A percentile compares a stretch with the other conserved stretches of the same genome.
phyloP scores from a whole-genome alignment of 306 rosid species.

The Citrullus amarus region DNA sequence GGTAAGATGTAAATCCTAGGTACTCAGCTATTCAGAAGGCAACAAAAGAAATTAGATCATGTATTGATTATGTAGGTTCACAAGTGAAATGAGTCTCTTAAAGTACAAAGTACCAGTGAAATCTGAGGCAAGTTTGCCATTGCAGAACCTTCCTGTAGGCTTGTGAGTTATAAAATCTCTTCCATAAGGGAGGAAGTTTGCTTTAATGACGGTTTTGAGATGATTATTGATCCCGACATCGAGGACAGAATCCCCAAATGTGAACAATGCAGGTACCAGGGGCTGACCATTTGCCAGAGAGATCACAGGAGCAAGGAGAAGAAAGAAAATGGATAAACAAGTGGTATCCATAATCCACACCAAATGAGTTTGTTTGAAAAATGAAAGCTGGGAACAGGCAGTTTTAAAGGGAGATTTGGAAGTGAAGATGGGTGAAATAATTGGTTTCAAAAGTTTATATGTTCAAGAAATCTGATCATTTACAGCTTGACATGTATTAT shows the following conservation, averaged over 20 bases:
- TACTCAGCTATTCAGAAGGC: slow-evolving; percentile 20
- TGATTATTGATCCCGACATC: slow-evolving; percentile 66
- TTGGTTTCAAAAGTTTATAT: slow-evolving; percentile 10
- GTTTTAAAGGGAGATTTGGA: neutral
- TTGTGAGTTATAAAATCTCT: slow-evolving; percentile 41
- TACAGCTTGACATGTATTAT: neutral
- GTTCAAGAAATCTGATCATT: slow-evolving; percentile 21
- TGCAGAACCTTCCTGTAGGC: slow-evolving; percentile 60
- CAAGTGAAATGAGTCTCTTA: neutral
- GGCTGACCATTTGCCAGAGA: slow-evolving; percentile 34
- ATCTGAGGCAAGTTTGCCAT: slow-evolving; percentile 59
- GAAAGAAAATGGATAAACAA: slow-evolving; percentile 11
- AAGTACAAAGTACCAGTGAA: slow-evolving; percentile 26
- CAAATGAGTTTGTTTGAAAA: slow-evolving; percentile 6
- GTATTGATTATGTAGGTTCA: neutral
- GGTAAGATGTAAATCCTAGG: slow-evolving; percentile 29
- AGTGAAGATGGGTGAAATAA: neutral
- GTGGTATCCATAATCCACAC: slow-evolving; percentile 17
- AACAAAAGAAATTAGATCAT: neutral
- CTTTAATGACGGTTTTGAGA: slow-evolving; percentile 23
- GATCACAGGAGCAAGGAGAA: slow-evolving; percentile 18
- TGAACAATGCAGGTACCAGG: slow-evolving; percentile 58
- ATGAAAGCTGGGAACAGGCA: slow-evolving; percentile 3
- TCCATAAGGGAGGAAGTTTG: slow-evolving; percentile 64
- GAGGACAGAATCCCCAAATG: slow-evolving; percentile 59